Evolutionary conservation across 345 rosid species (phyloP).

Genomic region (Populus deltoides): DNA sequence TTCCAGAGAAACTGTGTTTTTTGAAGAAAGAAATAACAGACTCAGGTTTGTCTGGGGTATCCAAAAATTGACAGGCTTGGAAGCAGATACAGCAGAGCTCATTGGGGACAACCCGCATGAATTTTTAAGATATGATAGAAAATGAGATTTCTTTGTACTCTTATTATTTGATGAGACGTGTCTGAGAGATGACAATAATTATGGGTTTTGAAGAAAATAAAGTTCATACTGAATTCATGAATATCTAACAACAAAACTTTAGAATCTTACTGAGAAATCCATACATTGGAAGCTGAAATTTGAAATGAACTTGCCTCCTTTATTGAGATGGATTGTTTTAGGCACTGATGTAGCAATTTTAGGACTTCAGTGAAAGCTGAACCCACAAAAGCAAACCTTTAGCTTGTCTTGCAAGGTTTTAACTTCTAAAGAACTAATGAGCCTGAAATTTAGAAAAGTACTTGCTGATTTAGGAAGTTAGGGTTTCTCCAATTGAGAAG

Average conservation of each 20-base stretch:
- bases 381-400: background rate
- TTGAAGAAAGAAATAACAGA: background rate
- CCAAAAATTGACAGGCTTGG: background rate
- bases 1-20: background rate
- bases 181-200: background rate
- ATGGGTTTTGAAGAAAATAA: background rate
- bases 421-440: background rate
- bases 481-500: background rate
- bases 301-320: background rate
- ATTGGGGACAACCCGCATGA: background rate
- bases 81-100: background rate
- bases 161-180: background rate
- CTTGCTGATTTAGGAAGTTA: background rate
- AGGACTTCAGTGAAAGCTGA: background rate
- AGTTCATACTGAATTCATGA: background rate
- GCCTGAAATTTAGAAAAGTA: background rate
- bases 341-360: background rate
- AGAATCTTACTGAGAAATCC: background rate
- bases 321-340: background rate
- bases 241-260: background rate
- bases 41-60: background rate
- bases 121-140: background rate
- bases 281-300: too few species aligned
- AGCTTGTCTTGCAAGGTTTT: background rate
- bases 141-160: background rate